Evolutionary conservation across 129 eudicot genomes (phyloP), one percentile per base, ranked within the genome.

Genomic region (Cynara cardunculus): DNA sequence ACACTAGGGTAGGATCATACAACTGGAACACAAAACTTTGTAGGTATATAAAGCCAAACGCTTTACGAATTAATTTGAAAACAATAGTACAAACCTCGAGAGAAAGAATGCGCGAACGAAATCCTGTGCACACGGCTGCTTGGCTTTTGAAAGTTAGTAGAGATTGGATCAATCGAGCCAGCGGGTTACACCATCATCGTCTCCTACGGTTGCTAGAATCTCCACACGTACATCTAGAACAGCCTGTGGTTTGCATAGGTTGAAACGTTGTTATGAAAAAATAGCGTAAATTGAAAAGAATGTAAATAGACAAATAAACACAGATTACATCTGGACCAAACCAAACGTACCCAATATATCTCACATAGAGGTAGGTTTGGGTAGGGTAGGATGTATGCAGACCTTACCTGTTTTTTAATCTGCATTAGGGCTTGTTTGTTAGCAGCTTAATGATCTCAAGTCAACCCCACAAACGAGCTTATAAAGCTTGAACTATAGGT

Each of bases 131-230:
- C 49, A 13, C 6, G 19, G 75, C 64, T 35, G 78, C 53, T 71
- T 82, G 72, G 74, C 80, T 75, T 70, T 70, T 72, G 14, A 18
- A 5, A 6, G 61, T 71, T 77, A 32, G 46, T 24, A 31, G 73
- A n/a, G 53, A 53, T 13, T 22, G 1, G 61, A 44, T 82, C 90
- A 92, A 75, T 92, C 94, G 73, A 94, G 93, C 99, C 99, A 94
- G 16, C 99, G 97, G 73, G 97, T 86, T 71, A 94, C 83, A 35
- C 99, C 90, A 30, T 90, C 98, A 27, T 94, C 96, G 37, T 92
- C 96, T 69, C 98, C 97, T 31, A 92, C 91, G 1, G 93, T 83
- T 34, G 99, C 99, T 69, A 92, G 81, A 73, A 94, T 88, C 76
- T 94, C 97, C 80, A 94, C 85, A 64, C 92, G 88, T 72, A 94